phyloP scores from a whole-genome alignment of 139 green algal genomes.

The Limnomonas spitsbergensis region DNA sequence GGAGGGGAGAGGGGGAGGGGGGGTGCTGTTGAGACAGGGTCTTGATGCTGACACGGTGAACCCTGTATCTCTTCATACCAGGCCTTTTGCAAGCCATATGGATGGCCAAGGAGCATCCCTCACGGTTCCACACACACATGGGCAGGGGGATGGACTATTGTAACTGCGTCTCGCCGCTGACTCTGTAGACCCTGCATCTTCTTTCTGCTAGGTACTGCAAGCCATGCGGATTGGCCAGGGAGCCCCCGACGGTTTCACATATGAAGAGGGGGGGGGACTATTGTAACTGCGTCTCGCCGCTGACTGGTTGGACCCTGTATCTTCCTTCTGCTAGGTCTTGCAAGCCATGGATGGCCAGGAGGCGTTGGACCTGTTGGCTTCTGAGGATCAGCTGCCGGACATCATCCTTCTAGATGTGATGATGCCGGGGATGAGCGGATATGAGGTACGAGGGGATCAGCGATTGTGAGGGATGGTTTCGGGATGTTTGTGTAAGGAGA shows the following conservation, averaged over 20 bases:
- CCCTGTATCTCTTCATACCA: too few species aligned
- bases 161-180: too few species aligned
- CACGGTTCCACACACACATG: too few species aligned
- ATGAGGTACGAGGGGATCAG: conserved; percentile 35
- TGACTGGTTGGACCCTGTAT: not conserved
- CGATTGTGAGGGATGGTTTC: not conserved
- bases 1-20: too few species aligned
- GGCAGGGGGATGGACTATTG: not conserved
- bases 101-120: too few species aligned
- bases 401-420: conserved; percentile 74
- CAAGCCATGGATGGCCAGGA: conserved; percentile 47
- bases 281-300: not conserved
- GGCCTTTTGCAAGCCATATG: too few species aligned
- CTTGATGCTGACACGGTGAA: too few species aligned
- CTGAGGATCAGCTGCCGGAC: conserved; percentile 34
- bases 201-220: too few species aligned
- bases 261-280: not conserved
- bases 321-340: not conserved
- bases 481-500: not conserved
- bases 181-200: too few species aligned
- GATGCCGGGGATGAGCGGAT: conserved; percentile 76
- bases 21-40: too few species aligned
- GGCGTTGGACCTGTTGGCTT: conserved; percentile 37
- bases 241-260: too few species aligned
- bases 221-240: too few species aligned